phyloP scores from a whole-genome alignment of 129 eudicot species.

The Centaurea solstitialis region DNA sequence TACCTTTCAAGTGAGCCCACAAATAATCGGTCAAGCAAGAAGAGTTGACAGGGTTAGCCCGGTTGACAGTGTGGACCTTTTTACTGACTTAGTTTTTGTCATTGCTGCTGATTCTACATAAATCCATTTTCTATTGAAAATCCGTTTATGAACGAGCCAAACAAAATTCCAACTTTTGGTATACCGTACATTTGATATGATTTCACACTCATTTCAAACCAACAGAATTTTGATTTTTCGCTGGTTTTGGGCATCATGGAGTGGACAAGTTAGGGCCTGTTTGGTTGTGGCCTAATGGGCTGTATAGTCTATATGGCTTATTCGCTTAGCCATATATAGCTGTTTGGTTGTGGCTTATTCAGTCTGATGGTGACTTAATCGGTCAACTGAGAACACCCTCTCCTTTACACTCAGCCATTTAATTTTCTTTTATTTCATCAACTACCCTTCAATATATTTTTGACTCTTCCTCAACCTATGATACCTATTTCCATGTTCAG shows the following conservation, averaged over 20 bases:
- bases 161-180: neutral
- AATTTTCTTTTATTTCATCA: no score
- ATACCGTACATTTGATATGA: neutral
- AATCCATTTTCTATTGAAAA: constrained; percentile 4
- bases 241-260: neutral
- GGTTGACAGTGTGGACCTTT: constrained; percentile 90
- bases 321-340: no score
- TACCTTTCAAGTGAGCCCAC: constrained; percentile 41
- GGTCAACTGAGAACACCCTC: no score
- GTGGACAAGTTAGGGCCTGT: neutral
- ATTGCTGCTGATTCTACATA: constrained; percentile 29
- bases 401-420: no score
- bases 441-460: no score
- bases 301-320: no score
- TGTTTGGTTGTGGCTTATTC: no score
- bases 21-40: constrained; percentile 93
- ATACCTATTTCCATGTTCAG: no score
- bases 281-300: no score
- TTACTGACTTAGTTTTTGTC: constrained; percentile 1
- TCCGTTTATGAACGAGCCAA: neutral
- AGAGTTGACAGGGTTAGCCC: constrained; percentile 98
- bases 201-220: neutral
- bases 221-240: neutral
- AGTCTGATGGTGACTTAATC: no score
- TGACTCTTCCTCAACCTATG: no score